Evolutionary conservation across 2,329 filamentous ascomycete species (phyloP), one percentile per base, ranked within the genome.

Genomic region (Trichophyton schoenleinii): DNA sequence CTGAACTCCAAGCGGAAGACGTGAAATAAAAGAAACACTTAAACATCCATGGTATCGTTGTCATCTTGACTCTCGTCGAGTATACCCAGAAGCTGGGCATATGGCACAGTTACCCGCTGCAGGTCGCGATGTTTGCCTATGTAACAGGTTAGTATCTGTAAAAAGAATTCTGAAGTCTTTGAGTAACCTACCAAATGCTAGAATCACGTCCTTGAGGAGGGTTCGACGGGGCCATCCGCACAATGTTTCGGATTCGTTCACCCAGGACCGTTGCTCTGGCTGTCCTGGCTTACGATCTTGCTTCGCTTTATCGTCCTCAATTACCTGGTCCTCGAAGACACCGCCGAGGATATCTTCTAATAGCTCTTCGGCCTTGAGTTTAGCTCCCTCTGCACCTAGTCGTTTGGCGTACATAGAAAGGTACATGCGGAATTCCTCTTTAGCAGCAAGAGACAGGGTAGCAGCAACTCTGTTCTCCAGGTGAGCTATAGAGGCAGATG

Each of bases 331-430:
- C 44, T 82, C 75, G 63, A 80, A 81, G 6, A 86, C 71, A 3
- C 88, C 87, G 6, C 91, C 91, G 57, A 95, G 79, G 48, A 99
- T 78, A 53, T 84, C 87, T 67, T 89, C 87, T 31, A 97, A 78
- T 8, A 99, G 78, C 76, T 99, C 95, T 71, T 97, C 92, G 1
- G 96, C 91, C 76, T 99, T 99, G 61, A 84, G 81, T 67, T 87
- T 85, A 59, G 92, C 78, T 0, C 91, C 91, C 73, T 99, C 95
- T 0, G 91, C 90, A 0, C 94, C 94, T 4, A 99, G 83, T 0
- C 94, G 86, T 77, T 96, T 97, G 2, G 91, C 92, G 70, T 99
- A 99, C 91, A 97, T 97, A 69, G 91, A 87, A n/a, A 99, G 78
- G 70, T 97, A 97, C 1, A 96, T 80, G 62, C 90, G 85, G 76